Percentiles rank a stretch among this genome's conserved stretches.
These are phyloP conservation scores for Chaetothyriales sp. DNA, from an alignment of 2,329 filamentous ascomycete species.

Conservation along the genomic window DNA sequence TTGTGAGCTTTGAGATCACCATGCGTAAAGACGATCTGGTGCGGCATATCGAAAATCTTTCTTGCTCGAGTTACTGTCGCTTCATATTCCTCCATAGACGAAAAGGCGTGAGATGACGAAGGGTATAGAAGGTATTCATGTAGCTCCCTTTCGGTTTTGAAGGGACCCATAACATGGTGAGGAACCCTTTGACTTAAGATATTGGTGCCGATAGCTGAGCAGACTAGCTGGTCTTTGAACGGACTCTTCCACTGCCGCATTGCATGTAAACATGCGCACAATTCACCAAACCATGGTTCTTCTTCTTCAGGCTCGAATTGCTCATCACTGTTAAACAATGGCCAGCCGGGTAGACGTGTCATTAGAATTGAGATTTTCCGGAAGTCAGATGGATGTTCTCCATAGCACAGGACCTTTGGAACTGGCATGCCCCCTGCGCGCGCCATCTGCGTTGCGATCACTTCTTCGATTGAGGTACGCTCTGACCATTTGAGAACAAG, in stretches of 20 bases:
- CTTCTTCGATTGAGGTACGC: slow-evolving; percentile 24
- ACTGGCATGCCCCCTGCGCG: slow-evolving; percentile 23
- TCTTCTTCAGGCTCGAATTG: slow-evolving; percentile 19
- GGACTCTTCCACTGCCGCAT: slow-evolving; percentile 25
- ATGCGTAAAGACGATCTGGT: slow-evolving; percentile 18
- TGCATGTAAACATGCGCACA: slow-evolving; percentile 21
- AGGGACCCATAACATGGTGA: slow-evolving; percentile 21
- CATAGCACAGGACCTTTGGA: slow-evolving; percentile 22
- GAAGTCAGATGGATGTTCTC: slow-evolving; percentile 21
- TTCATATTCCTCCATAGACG: slow-evolving; percentile 18
- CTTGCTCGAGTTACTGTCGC: slow-evolving; percentile 16
- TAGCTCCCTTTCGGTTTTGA: slow-evolving; percentile 18
- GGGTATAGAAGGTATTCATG: slow-evolving; percentile 20
- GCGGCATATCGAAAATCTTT: slow-evolving; percentile 10
- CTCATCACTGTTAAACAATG: slow-evolving; percentile 20
- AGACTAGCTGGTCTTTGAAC: slow-evolving; percentile 15
- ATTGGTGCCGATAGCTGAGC: slow-evolving; percentile 20
- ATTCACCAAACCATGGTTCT: slow-evolving; percentile 22
- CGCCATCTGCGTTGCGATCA: slow-evolving; percentile 23
- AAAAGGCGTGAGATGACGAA: slow-evolving; percentile 19
- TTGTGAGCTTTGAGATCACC: slow-evolving; percentile 16
- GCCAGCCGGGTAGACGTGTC: slow-evolving; percentile 26
- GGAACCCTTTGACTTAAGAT: slow-evolving; percentile 23
- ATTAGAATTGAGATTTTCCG: slow-evolving; percentile 26
- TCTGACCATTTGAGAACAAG: slow-evolving; percentile 27